These are phyloP conservation scores for Rhizoclosmatium sp. DNA, from an alignment of 192 early-diverging fungal genomes.

Conservation along the genomic window DNA sequence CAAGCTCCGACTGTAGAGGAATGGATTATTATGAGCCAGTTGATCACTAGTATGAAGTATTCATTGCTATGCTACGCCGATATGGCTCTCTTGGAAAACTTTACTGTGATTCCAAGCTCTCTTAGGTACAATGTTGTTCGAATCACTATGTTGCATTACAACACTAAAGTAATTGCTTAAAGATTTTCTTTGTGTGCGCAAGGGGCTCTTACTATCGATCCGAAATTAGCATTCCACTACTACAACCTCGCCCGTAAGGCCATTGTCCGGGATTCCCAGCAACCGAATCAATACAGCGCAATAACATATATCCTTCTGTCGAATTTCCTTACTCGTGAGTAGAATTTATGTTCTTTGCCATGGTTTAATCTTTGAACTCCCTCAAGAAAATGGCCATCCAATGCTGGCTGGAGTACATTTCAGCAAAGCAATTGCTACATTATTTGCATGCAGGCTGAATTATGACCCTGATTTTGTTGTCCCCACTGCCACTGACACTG, in stretches of 20 bases:
- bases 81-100: not conserved
- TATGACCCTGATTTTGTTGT: not conserved
- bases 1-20: not conserved
- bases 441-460: not conserved
- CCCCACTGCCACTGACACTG: slow-evolving; percentile 1
- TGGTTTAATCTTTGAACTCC: not conserved
- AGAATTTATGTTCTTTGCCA: not conserved
- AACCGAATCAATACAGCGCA: too few species aligned
- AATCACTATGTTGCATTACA: not conserved
- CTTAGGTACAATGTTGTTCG: not conserved
- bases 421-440: not conserved
- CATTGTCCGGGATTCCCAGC: not conserved
- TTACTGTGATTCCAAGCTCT: not conserved
- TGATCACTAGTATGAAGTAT: not conserved
- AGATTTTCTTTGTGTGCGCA: not conserved
- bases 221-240: not conserved
- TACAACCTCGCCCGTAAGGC: not conserved
- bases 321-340: not conserved
- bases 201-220: not conserved
- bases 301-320: too few species aligned
- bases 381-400: not conserved
- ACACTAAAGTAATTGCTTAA: not conserved
- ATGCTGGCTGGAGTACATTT: not conserved
- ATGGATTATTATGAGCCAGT: not conserved
- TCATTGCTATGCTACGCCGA: not conserved